phyloP scores from a whole-genome alignment of 2,329 filamentous ascomycete species.

The Aspergillus pseudoglaucus region DNA sequence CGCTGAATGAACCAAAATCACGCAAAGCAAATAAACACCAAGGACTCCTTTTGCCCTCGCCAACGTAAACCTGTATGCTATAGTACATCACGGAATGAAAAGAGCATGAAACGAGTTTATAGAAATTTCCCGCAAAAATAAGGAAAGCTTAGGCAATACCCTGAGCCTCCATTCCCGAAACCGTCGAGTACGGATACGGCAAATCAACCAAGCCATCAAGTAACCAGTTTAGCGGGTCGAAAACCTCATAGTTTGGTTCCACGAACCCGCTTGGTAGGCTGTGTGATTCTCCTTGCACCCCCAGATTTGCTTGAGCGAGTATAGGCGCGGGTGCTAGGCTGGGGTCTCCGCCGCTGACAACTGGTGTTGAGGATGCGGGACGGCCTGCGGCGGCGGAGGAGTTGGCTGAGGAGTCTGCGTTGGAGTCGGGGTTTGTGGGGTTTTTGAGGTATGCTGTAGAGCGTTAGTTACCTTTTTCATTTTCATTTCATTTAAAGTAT shows the following conservation, averaged over 20 bases:
- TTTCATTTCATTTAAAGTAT: conserved; percentile 9
- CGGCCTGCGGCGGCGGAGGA: conserved; percentile 48
- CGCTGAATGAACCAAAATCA: neutral
- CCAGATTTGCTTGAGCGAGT: conserved; percentile 26
- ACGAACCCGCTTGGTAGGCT: conserved; percentile 48
- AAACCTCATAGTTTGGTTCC: conserved; percentile 74
- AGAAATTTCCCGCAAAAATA: conserved; percentile 5
- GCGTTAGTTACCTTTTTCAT: neutral
- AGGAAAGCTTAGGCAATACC: conserved; percentile 25
- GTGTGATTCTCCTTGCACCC: conserved; percentile 17
- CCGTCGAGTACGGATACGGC: conserved; percentile 60
- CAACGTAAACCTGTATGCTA: conserved; percentile 17
- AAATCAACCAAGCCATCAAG: conserved; percentile 78
- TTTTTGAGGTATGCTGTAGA: conserved; percentile 64
- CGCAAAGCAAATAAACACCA: neutral
- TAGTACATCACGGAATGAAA: conserved; percentile 5
- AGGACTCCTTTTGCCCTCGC: neutral
- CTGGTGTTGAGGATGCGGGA: conserved; percentile 30
- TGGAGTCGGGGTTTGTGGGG: conserved; percentile 76
- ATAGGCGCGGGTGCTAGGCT: conserved; percentile 36
- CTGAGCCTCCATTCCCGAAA: conserved; percentile 41
- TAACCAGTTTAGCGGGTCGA: conserved; percentile 91
- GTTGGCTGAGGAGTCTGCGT: conserved; percentile 64
- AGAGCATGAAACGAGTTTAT: conserved; percentile 8
- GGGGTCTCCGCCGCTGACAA: conserved; percentile 35